Conservation (phyloP, 805 yeast genomes). For the Hanseniaspora mollemarum region DNA sequence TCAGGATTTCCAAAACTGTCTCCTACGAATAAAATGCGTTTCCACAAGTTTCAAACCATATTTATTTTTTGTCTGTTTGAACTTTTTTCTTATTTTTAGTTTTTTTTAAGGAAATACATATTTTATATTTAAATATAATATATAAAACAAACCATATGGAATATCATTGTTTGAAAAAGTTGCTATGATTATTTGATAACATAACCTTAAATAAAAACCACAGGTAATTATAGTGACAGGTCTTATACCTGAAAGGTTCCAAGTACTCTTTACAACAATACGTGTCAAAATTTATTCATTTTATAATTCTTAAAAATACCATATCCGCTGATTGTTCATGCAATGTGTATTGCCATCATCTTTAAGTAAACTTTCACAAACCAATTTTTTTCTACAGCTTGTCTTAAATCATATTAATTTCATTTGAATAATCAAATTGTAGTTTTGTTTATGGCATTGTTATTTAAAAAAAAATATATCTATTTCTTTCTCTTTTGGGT, state of each 20-base stretch:
- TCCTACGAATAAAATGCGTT: too few species aligned
- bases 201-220: not conserved
- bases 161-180: not conserved
- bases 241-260: too few species aligned
- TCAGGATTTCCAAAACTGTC: too few species aligned
- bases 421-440: not conserved
- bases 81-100: not conserved
- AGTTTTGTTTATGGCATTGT: not conserved
- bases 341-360: too few species aligned
- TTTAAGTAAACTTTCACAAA: too few species aligned
- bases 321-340: not conserved
- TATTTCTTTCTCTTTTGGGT: slow-evolving; percentile 30
- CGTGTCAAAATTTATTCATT: not conserved
- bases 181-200: too few species aligned
- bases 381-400: not conserved
- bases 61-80: not conserved
- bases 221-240: not conserved
- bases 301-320: not conserved
- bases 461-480: slow-evolving; percentile 16
- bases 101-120: not conserved
- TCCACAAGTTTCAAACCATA: too few species aligned
- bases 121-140: not conserved
- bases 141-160: not conserved
- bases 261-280: not conserved
- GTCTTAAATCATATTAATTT: not conserved